Evolutionary conservation across 768 basidiomycete species (phyloP).

Genomic region (Chlorophyllum brunneum): DNA sequence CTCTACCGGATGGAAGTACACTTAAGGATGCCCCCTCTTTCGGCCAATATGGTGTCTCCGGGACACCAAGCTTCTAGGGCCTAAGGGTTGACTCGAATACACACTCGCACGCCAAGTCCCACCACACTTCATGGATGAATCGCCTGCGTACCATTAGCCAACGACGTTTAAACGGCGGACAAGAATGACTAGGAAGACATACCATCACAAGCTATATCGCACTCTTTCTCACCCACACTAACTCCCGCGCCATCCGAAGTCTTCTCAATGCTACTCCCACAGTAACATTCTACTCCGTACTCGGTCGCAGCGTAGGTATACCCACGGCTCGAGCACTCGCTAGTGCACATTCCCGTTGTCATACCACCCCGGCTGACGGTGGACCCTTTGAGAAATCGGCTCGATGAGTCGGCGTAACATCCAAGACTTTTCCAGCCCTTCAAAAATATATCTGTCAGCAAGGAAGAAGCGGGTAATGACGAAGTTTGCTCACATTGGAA

Average conservation of each 20-base stretch:
- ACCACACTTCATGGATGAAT: slow-evolving; percentile 29
- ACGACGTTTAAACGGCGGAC: not conserved
- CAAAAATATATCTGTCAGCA: slow-evolving; percentile 14
- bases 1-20: slow-evolving; percentile 13
- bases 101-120: slow-evolving; percentile 30
- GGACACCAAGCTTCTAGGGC: not conserved
- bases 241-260: slow-evolving; percentile 21
- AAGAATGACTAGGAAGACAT: slow-evolving; percentile 8
- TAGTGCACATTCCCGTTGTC: slow-evolving; percentile 28
- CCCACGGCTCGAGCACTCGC: slow-evolving; percentile 23
- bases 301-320: slow-evolving; percentile 32
- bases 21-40: not conserved
- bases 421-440: slow-evolving; percentile 24
- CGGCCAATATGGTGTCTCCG: slow-evolving; percentile 3
- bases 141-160: slow-evolving; percentile 17
- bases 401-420: slow-evolving; percentile 27
- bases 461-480: not conserved
- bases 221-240: slow-evolving; percentile 18
- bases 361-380: slow-evolving; percentile 19
- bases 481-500: slow-evolving; percentile 17
- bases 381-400: slow-evolving; percentile 27
- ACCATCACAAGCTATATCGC: slow-evolving; percentile 30
- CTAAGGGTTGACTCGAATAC: slow-evolving; percentile 9
- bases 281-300: slow-evolving; percentile 31
- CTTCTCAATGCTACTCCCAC: slow-evolving; percentile 22